These are phyloP conservation scores for Tricholomella constricta DNA, from an alignment of 768 basidiomycete species.

Conservation along the genomic window DNA sequence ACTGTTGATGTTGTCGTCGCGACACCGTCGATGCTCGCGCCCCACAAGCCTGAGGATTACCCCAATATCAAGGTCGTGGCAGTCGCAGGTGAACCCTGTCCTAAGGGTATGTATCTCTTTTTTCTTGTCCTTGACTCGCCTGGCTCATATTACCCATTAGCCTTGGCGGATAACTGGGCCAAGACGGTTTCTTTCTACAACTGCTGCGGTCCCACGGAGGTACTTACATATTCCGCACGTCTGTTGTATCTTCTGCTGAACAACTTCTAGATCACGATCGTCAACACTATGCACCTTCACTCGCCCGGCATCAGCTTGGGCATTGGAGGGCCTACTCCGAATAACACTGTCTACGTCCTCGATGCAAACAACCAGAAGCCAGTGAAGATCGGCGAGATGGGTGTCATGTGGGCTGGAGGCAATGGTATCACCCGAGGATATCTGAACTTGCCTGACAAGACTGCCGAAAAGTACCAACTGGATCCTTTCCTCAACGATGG, in stretches of 20 bases:
- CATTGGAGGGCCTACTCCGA: constrained; percentile 52
- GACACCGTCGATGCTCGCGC: constrained; percentile 52
- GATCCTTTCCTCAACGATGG: constrained; percentile 56
- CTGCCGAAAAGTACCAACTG: constrained; percentile 45
- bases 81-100: constrained; percentile 54
- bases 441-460: constrained; percentile 53
- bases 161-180: constrained; percentile 46
- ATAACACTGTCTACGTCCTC: constrained; percentile 43
- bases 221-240: constrained; percentile 11
- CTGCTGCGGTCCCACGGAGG: constrained; percentile 59
- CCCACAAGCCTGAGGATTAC: constrained; percentile 49
- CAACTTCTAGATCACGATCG: constrained; percentile 45
- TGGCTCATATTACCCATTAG: constrained; percentile 15
- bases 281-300: constrained; percentile 53
- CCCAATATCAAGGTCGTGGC: constrained; percentile 51
- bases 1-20: constrained; percentile 54
- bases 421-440: constrained; percentile 58
- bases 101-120: constrained; percentile 41
- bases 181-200: constrained; percentile 44
- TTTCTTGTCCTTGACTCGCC: background rate
- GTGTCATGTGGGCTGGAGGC: constrained; percentile 62
- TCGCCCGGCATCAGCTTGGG: constrained; percentile 37
- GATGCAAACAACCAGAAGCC: constrained; percentile 40
- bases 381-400: constrained; percentile 37
- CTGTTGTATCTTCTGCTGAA: background rate